Evolutionary conservation across 2,329 filamentous ascomycete species (phyloP), one percentile per base, ranked within the genome.

Genomic region (Cucurbitaria berberidis): DNA sequence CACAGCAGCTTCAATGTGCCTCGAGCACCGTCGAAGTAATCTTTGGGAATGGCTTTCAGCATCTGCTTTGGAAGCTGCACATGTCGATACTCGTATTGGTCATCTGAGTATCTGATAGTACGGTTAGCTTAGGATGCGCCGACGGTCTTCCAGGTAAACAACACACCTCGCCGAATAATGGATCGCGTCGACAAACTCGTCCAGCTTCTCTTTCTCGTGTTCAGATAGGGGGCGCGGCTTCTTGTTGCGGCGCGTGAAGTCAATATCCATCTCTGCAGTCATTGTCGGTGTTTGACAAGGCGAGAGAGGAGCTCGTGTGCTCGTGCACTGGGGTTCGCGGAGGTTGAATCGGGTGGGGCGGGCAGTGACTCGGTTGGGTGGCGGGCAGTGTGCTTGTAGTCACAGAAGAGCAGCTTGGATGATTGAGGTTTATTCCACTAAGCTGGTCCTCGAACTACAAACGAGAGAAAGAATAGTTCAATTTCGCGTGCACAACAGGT

Each of bases 11-110:
- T 99, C 76, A 99, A 80, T 5, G 93, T 98, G 57, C 95, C 95
- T 77, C 96, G 91, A 46, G 86, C 81, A 45, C 87, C 84, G 76
- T 97, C 93, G 72, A 96, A 93, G 77, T 96, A 96, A 60, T 97
- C 93, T 74, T 93, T 89, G 18, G 95, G 95, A 65, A 99, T 98
- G 35, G 86, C 89, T 79, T 98, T 98, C 61, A 99, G 87, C 95
- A 99, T 99, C 66, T 91, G 88, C 80, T 99, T 99, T 38, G 95
- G 95, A 26, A 99, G 86, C 77, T 97, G 93, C 53, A 99, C 95
- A 77, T 99, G 95, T 62, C 95, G 90, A 79, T 99, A 99, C 79
- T 99, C 95, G 77, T 88, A 96, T 76, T 95, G 86, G 77, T 86
- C 88, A 72, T 99, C 95, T 24, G 89, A 93, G 76, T 99, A 99